Percentiles rank a stretch among this genome's conserved stretches.
phyloP scores from a whole-genome alignment of 768 basidiomycete species.

The Naganishia friedmannii region DNA sequence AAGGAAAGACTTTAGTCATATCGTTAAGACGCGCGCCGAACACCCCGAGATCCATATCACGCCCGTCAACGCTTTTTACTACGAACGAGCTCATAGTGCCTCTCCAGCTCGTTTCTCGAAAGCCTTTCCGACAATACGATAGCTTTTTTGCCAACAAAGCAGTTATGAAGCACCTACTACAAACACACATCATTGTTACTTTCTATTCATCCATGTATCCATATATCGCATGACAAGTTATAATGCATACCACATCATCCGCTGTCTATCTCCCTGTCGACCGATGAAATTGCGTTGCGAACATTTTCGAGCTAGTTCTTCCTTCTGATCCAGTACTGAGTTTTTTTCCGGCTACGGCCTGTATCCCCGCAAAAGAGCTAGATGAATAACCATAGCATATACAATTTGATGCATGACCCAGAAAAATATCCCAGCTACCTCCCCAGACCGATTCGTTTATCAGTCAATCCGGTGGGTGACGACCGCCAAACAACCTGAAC shows the following conservation, averaged over 20 bases:
- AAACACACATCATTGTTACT: background rate
- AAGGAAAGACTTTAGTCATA: constrained; percentile 1
- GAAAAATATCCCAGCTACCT: background rate
- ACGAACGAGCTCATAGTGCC: constrained; percentile 18
- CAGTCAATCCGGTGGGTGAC: background rate
- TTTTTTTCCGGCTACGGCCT: too few species aligned
- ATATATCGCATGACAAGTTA: background rate
- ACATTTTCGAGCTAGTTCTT: too few species aligned
- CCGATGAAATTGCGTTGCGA: too few species aligned
- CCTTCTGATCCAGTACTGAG: too few species aligned
- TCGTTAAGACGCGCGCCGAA: constrained; percentile 18
- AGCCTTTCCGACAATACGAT: background rate
- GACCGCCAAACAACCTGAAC: background rate
- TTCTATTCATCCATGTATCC: background rate
- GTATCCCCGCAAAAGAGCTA: too few species aligned
- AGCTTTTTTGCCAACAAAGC: background rate
- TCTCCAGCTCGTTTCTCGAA: constrained; percentile 11
- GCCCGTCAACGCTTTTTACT: constrained; percentile 18
- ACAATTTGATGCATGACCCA: too few species aligned
- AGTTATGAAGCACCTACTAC: too few species aligned
- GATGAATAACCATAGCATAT: too few species aligned
- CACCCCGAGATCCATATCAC: constrained; percentile 16
- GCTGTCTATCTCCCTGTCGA: too few species aligned
- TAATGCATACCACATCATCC: too few species aligned
- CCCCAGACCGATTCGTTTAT: background rate